Evolutionary conservation across 73 alveolate genomes (phyloP).

Genomic region (Symbiodinium natans): DNA sequence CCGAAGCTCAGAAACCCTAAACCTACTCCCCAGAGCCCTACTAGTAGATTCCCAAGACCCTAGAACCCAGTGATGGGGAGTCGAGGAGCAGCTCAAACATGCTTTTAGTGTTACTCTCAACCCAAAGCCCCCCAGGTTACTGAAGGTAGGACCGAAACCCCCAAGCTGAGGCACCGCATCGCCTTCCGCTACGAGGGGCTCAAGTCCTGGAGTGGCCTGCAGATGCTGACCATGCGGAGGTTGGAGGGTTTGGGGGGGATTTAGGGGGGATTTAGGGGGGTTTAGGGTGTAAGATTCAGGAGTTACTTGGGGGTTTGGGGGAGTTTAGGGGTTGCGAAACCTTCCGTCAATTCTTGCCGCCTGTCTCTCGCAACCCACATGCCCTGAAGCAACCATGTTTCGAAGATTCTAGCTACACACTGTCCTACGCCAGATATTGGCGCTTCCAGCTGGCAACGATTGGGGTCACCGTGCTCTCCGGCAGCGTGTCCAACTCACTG

Average conservation of each 20-base stretch:
- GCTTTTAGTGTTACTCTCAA: too few relatives aligned
- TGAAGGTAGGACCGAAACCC: too few relatives aligned
- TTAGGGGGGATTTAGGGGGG: neutral
- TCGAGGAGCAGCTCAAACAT: too few relatives aligned
- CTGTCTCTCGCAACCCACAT: neutral
- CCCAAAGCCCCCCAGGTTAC: too few relatives aligned
- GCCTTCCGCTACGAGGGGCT: constrained; percentile 81
- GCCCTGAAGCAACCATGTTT: neutral
- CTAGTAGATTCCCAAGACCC: too few relatives aligned
- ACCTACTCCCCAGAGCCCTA: too few relatives aligned
- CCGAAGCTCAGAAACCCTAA: too few relatives aligned
- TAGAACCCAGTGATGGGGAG: too few relatives aligned
- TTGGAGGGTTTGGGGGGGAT: neutral
- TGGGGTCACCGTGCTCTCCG: constrained; percentile 64
- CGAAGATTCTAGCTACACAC: too few relatives aligned
- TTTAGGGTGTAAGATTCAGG: neutral
- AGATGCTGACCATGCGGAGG: constrained; percentile 82
- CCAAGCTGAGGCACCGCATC: constrained; percentile 42
- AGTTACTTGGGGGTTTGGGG: neutral
- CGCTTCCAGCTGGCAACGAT: constrained; percentile 88
- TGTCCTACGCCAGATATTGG: constrained; percentile 30
- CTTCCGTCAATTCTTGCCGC: neutral
- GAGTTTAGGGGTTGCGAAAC: neutral
- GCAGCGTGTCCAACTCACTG: constrained; percentile 64
- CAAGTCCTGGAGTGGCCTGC: constrained; percentile 54